These are phyloP conservation scores for Piedraia hortae DNA, from an alignment of 2,329 filamentous ascomycete genomes.

Conservation along the genomic window DNA sequence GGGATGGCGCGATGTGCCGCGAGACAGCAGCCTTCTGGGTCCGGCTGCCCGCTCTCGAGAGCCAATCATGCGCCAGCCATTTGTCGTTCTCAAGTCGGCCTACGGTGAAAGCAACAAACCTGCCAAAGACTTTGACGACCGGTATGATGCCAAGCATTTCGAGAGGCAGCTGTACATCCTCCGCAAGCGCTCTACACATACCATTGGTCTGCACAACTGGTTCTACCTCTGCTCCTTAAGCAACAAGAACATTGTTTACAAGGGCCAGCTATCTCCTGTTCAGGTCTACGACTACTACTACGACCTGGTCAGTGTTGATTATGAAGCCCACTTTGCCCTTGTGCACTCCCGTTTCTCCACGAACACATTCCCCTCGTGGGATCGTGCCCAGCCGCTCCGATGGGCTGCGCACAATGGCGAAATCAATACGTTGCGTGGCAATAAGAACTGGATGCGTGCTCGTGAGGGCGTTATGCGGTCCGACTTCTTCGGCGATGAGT, in stretches of 20 bases:
- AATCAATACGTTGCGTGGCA: constrained; percentile 88
- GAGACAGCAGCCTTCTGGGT: constrained; percentile 76
- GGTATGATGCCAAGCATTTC: constrained; percentile 64
- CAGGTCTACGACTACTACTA: constrained; percentile 98
- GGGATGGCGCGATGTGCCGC: constrained; percentile 86
- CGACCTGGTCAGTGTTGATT: constrained; percentile 87
- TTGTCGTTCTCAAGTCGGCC: constrained; percentile 62
- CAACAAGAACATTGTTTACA: constrained; percentile 98
- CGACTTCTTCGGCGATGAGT: constrained; percentile 70
- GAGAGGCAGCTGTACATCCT: constrained; percentile 85
- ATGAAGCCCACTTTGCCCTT: constrained; percentile 86
- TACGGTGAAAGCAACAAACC: constrained; percentile 64
- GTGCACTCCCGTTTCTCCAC: constrained; percentile 95
- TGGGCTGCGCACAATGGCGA: constrained; percentile 98
- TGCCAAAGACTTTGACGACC: constrained; percentile 46
- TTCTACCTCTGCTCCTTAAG: constrained; percentile 92
- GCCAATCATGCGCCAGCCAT: constrained; percentile 83
- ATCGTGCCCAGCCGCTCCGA: constrained; percentile 79
- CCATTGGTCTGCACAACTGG: constrained; percentile 90
- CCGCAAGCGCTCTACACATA: constrained; percentile 81
- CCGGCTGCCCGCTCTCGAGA: constrained; percentile 82
- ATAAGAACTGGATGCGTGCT: constrained; percentile 99
- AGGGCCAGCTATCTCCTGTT: constrained; percentile 76
- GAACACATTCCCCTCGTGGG: constrained; percentile 96
- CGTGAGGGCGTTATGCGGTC: constrained; percentile 88